A percentile compares a stretch with the other conserved stretches of the same genome.
These are phyloP conservation scores for Claviceps africana DNA, from an alignment of 2,329 filamentous ascomycete species.

Conservation along the genomic window DNA sequence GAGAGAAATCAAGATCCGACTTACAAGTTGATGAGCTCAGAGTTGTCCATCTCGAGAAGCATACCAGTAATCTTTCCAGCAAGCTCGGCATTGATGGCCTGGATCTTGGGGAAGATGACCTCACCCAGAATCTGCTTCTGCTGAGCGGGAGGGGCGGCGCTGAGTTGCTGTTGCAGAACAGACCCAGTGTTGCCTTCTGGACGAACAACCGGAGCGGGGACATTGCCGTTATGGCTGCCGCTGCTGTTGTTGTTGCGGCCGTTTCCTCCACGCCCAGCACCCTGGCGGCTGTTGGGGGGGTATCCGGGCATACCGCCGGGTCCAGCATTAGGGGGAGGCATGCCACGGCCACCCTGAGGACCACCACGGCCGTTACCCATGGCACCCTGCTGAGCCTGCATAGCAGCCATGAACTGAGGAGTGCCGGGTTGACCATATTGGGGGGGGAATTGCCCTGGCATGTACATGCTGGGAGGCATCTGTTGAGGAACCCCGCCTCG, in stretches of 20 bases:
- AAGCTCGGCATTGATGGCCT: conserved; percentile 82
- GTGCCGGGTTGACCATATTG: conserved; percentile 68
- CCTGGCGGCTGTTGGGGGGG: conserved; percentile 41
- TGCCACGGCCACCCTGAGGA: conserved; percentile 55
- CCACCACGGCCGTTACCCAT: conserved; percentile 48
- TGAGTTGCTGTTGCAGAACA: conserved; percentile 44
- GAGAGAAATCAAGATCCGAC: conserved; percentile 25
- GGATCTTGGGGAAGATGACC: conserved; percentile 96
- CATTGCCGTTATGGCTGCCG: conserved; percentile 19
- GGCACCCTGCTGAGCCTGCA: conserved; percentile 55
- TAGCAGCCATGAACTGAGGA: conserved; percentile 68
- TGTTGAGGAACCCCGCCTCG: conserved; percentile 79
- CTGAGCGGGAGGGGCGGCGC: conserved; percentile 48
- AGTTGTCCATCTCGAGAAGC: conserved; percentile 98
- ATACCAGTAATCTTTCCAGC: conserved; percentile 99
- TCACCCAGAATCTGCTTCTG: conserved; percentile 99
- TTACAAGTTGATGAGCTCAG: conserved; percentile 89
- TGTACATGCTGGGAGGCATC: conserved; percentile 76
- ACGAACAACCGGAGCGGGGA: conserved; percentile 34
- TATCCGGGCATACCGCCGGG: conserved; percentile 39
- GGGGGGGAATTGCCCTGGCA: conserved; percentile 68
- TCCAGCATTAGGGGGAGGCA: conserved; percentile 53
- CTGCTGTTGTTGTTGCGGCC: conserved; percentile 12
- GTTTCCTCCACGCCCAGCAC: conserved; percentile 31
- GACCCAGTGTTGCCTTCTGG: conserved; percentile 18